Conservation (phyloP, 345 rosid genomes). For the Geranium rotundifolium region DNA sequence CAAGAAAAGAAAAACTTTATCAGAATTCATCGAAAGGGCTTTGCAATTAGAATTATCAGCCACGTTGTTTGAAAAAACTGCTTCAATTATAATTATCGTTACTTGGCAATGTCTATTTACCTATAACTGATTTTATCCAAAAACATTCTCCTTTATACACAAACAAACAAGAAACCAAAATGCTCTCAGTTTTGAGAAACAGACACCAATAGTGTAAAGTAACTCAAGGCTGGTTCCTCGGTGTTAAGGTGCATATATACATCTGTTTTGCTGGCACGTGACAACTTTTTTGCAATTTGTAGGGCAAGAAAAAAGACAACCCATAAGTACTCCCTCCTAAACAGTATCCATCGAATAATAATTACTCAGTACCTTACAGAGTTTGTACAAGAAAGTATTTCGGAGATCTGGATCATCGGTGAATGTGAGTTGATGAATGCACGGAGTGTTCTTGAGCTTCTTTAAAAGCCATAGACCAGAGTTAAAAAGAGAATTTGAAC, state of each 20-base stretch:
- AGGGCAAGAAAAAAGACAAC: neutral
- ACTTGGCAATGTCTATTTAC: neutral
- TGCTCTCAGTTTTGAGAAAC: too few species aligned
- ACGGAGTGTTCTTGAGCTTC: constrained; percentile 75
- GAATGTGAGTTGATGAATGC: constrained; percentile 95
- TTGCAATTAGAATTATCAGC: neutral
- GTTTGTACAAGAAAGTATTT: constrained; percentile 72
- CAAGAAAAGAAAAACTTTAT: constrained; percentile 18
- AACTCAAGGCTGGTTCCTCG: too few species aligned
- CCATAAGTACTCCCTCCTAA: neutral
- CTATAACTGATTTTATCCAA: too few species aligned
- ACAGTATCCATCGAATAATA: neutral
- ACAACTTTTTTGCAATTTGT: neutral
- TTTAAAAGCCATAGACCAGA: constrained; percentile 91
- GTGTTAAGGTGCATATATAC: neutral
- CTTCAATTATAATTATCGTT: neutral
- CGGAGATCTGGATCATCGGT: constrained; percentile 76
- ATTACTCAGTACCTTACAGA: constrained; percentile 52
- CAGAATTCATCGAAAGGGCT: constrained; percentile 7
- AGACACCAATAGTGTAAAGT: too few species aligned
- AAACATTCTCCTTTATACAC: too few species aligned
- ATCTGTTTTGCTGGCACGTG: neutral
- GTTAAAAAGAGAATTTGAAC: constrained; percentile 85
- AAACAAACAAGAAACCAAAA: too few species aligned
- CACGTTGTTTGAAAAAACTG: neutral